Evolutionary conservation across 2,329 filamentous ascomycete species (phyloP), one percentile per base, ranked within the genome.

Genomic region (Nemania serpens): DNA sequence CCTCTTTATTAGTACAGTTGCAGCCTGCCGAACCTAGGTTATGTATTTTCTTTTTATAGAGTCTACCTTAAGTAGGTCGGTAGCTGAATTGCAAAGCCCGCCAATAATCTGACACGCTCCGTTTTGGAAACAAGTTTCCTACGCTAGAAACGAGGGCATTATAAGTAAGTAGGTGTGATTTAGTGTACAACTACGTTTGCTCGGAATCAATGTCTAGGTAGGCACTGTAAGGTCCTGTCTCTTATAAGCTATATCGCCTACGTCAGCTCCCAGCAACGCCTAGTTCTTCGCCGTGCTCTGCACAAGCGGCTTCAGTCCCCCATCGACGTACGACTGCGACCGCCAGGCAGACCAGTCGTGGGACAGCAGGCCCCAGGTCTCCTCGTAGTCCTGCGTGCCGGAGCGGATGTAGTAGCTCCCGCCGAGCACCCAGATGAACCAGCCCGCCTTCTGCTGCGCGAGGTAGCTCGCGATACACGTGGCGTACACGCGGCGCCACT

Each of bases 371-470:
- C 84, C 85, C 84, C 84, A 88, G 0, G 75, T 72, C 73, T 88
- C 85, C 29, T 87, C 84, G 51, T 72, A 80, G 67, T 87, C 83
- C 69, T 84, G 82, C 0, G 58, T 76, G 0, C 84, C 84, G 5
- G 73, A 69, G 1, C 84, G 75, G 57, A 82, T 78, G 65, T 87
- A 87, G 68, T 88, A 88, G 67, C 82, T 84, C 1, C 84, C 84
- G 0, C 78, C 77, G 13, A 89, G 56, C 36, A 85, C 85, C 82
- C 84, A 87, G 73, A 83, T 77, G 71, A 83, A 79, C 84, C 84
- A 85, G 12, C 84, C 80, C 0, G 79, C 78, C 73, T 82, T 77
- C 66, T 79, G 74, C 41, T 74, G 70, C 0, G 79, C 78, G 51
- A 88, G 70, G 67, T 79, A 85, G 13, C 73, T 72, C 5, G 78